Conservation (phyloP, 129 eudicot genomes). For the Flaveria robusta region DNA sequence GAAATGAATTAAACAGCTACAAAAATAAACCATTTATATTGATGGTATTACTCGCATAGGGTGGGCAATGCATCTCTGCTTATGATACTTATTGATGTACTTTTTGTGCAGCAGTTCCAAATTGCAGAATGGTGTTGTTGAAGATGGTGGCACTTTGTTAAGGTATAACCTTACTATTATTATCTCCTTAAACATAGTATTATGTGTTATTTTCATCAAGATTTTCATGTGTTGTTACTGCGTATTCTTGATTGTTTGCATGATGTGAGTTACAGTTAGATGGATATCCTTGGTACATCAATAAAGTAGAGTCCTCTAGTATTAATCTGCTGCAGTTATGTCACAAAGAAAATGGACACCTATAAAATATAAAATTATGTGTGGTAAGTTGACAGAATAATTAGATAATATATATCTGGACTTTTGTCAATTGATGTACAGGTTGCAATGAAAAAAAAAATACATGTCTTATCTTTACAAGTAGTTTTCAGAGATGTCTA, state of each 20-base stretch:
- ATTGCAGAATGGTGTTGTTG: conserved; percentile 41
- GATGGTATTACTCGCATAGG: neutral
- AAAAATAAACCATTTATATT: neutral
- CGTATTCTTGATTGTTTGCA: conserved; percentile 13
- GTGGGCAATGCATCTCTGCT: conserved; percentile 11
- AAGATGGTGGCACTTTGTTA: conserved; percentile 43
- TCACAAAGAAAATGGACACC: neutral
- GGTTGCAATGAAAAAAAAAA: neutral
- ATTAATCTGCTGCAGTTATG: neutral
- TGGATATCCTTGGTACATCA: conserved; percentile 3
- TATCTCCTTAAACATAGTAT: conserved; percentile 9
- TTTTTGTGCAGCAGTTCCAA: conserved; percentile 52
- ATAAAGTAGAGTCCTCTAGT: neutral
- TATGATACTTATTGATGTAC: conserved; percentile 26
- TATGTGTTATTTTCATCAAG: neutral
- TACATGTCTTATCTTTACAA: neutral
- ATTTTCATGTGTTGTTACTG: conserved; percentile 8
- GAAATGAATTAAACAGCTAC: neutral
- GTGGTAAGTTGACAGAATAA: neutral
- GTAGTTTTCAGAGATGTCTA: conserved; percentile 2
- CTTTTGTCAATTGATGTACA: neutral
- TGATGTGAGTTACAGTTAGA: conserved; percentile 15
- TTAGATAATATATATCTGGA: neutral
- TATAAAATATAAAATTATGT: neutral
- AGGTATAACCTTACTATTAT: conserved; percentile 48